These are phyloP conservation scores for Inga oerstediana DNA, from an alignment of 306 rosid genomes.

Conservation along the genomic window DNA sequence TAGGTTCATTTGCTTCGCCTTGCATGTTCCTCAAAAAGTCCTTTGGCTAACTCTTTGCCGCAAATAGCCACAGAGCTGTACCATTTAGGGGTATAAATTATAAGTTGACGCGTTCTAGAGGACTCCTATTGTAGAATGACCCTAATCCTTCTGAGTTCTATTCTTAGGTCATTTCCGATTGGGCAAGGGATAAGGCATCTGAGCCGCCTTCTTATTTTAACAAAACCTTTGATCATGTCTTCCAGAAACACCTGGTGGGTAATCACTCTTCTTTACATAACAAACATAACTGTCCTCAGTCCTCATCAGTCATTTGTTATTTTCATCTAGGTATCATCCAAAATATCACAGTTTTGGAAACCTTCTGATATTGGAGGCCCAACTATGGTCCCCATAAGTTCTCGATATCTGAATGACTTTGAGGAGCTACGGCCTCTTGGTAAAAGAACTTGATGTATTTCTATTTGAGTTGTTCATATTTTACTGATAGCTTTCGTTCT, in stretches of 20 bases:
- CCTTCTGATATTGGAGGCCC: constrained; percentile 71
- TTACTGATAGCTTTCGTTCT: background rate
- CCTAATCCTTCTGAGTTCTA: constrained; percentile 45
- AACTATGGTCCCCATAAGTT: constrained; percentile 57
- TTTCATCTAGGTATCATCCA: constrained; percentile 68
- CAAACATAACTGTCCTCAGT: constrained; percentile 19
- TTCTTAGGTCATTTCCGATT: constrained; percentile 73
- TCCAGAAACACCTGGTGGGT: constrained; percentile 68
- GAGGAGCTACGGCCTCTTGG: constrained; percentile 93
- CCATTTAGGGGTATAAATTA: constrained; percentile 68
- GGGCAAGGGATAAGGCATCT: constrained; percentile 74
- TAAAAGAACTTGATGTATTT: constrained; percentile 40
- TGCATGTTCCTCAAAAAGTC: constrained; percentile 73
- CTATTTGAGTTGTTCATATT: constrained; percentile 11
- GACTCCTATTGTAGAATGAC: constrained; percentile 29
- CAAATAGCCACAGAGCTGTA: constrained; percentile 71
- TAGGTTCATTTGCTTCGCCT: constrained; percentile 92
- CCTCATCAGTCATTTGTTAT: constrained; percentile 10
- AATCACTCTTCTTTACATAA: constrained; percentile 12
- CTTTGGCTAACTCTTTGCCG: constrained; percentile 63
- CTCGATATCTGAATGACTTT: constrained; percentile 93
- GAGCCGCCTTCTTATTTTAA: constrained; percentile 64
- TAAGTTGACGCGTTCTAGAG: constrained; percentile 29
- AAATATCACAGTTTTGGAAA: constrained; percentile 76
- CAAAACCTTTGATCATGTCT: constrained; percentile 63